These are phyloP conservation scores for Ramaria sp. DNA, from an alignment of 768 basidiomycete species.

Conservation along the genomic window DNA sequence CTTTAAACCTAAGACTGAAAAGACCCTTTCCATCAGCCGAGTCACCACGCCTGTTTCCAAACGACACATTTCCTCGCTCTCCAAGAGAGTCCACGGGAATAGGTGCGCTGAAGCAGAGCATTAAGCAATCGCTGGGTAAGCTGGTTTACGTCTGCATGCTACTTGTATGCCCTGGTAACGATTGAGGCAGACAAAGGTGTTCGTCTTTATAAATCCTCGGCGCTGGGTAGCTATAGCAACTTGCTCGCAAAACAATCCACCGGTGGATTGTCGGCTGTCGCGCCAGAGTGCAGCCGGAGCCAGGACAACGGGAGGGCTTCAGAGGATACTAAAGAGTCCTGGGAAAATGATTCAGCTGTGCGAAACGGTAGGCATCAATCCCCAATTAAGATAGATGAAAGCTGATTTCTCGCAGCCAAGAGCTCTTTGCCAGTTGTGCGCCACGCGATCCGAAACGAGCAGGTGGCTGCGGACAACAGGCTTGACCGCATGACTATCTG, in stretches of 20 bases:
- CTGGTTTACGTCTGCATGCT: background rate
- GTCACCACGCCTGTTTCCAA: constrained; percentile 4
- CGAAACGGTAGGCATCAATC: constrained; percentile 29
- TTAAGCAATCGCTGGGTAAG: constrained; percentile 67
- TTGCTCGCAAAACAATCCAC: constrained; percentile 24
- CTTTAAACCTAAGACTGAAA: background rate
- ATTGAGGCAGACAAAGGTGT: constrained; percentile 34
- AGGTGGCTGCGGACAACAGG: constrained; percentile 40
- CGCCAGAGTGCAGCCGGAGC: background rate
- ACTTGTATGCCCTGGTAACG: background rate
- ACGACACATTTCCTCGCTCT: constrained; percentile 5
- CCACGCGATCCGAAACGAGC: constrained; percentile 43
- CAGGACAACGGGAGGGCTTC: background rate
- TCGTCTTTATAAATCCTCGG: constrained; percentile 56
- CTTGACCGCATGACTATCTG: constrained; percentile 68
- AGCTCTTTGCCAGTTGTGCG: constrained; percentile 44
- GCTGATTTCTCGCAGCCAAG: constrained; percentile 23
- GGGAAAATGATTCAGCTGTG: constrained; percentile 37
- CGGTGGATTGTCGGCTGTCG: constrained; percentile 6
- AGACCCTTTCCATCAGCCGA: background rate
- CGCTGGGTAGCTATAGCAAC: constrained; percentile 28
- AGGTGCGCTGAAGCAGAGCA: constrained; percentile 51
- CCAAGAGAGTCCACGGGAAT: constrained; percentile 28
- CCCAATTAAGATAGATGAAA: too few relatives aligned
- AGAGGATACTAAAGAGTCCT: constrained; percentile 27